These are phyloP conservation scores for Sonneratia caseolaris DNA, from an alignment of 345 rosid species.

Conservation along the genomic window DNA sequence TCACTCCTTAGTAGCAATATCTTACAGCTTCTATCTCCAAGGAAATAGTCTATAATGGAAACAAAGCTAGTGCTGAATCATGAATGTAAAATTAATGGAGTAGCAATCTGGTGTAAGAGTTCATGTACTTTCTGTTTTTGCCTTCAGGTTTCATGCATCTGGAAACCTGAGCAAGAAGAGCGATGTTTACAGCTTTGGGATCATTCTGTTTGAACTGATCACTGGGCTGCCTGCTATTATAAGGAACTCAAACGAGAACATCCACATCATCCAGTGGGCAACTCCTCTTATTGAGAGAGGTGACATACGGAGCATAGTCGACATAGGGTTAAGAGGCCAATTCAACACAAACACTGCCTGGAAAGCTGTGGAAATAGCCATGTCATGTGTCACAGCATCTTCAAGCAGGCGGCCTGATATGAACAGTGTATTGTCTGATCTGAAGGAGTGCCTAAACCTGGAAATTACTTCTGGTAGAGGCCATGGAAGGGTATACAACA, in stretches of 20 bases:
- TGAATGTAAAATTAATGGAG: not conserved
- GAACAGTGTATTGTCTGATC: constrained; percentile 10
- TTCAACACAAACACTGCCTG: constrained; percentile 18
- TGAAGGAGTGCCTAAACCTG: constrained; percentile 18
- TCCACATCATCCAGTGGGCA: constrained; percentile 15
- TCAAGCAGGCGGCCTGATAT: constrained; percentile 22
- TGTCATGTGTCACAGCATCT: constrained; percentile 14
- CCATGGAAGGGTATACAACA: not conserved
- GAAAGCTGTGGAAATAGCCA: constrained; percentile 23
- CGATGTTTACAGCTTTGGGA: constrained; percentile 25
- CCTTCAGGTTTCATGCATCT: constrained; percentile 14
- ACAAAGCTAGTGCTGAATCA: too few species aligned
- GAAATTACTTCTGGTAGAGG: constrained; percentile 7
- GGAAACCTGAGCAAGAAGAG: constrained; percentile 19
- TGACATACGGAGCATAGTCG: constrained; percentile 21
- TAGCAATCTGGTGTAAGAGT: too few species aligned
- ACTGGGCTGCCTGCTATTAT: constrained; percentile 23
- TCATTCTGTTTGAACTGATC: constrained; percentile 25
- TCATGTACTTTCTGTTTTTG: not conserved
- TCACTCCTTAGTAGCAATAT: not conserved
- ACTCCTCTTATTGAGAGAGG: constrained; percentile 17
- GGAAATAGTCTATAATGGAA: not conserved
- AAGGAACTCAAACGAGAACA: constrained; percentile 1
- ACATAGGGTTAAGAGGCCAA: constrained; percentile 16
- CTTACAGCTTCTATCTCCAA: not conserved